Evolutionary conservation across 2,329 filamentous ascomycete species (phyloP).

Genomic region (Diaporthe velutina): DNA sequence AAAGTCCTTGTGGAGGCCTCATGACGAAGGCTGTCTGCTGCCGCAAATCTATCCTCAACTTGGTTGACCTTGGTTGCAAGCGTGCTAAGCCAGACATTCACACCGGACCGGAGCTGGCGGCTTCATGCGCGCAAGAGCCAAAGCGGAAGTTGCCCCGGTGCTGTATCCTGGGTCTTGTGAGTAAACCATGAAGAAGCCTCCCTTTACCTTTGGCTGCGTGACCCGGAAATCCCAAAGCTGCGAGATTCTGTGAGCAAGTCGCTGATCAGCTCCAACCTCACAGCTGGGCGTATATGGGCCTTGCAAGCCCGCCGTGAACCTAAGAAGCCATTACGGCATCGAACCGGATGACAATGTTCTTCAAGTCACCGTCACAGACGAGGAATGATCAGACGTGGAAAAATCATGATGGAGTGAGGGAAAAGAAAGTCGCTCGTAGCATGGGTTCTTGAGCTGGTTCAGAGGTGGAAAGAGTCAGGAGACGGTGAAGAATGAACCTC

Average conservation of each 20-base stretch:
- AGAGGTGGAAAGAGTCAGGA: not conserved
- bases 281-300: not conserved
- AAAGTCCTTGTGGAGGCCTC: not conserved
- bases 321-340: not conserved
- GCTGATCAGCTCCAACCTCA: not conserved
- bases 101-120: not conserved
- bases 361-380: not conserved
- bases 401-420: not conserved
- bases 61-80: not conserved
- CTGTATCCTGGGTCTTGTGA: not conserved
- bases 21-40: constrained; percentile 5
- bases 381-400: not conserved
- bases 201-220: not conserved
- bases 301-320: not conserved
- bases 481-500: not conserved
- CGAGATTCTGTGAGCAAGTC: not conserved
- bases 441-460: not conserved
- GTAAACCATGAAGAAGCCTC: not conserved
- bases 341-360: not conserved
- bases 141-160: not conserved
- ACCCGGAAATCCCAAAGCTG: not conserved
- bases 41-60: not conserved
- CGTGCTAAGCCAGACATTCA: not conserved
- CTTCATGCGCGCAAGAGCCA: not conserved
- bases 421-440: not conserved